Evolutionary conservation across 495 filamentous ascomycete species (phyloP).

Genomic region (Aspergillus campestris): DNA sequence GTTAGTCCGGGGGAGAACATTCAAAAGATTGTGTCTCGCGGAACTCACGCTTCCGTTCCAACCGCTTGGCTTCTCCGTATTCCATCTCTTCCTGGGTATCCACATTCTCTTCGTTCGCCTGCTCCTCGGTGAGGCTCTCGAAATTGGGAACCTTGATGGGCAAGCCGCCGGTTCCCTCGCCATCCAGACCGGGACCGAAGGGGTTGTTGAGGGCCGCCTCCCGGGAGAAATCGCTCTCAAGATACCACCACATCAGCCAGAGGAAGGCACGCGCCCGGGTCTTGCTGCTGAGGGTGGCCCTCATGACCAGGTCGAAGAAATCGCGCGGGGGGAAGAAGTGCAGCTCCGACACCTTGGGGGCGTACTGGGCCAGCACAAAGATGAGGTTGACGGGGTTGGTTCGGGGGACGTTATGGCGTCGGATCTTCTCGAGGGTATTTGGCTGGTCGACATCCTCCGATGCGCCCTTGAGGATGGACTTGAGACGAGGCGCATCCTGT

Average conservation of each 20-base stretch:
- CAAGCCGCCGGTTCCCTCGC: slow-evolving; percentile 49
- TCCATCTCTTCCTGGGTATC: slow-evolving; percentile 77
- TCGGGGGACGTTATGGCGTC: slow-evolving; percentile 55
- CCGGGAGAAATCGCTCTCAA: slow-evolving; percentile 88
- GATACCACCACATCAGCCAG: slow-evolving; percentile 98
- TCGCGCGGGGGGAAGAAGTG: slow-evolving; percentile 82
- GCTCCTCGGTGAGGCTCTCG: slow-evolving; percentile 63
- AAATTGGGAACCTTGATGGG: slow-evolving; percentile 79
- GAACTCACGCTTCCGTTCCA: slow-evolving; percentile 64
- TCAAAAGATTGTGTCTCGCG: not conserved
- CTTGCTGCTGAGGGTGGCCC: slow-evolving; percentile 68
- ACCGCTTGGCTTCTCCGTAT: slow-evolving; percentile 78
- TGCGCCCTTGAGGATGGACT: slow-evolving; percentile 95
- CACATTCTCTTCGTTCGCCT: slow-evolving; percentile 79
- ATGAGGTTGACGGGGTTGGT: slow-evolving; percentile 97
- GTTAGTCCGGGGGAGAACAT: slow-evolving; percentile 1
- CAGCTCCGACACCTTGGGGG: slow-evolving; percentile 81
- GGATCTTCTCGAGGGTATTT: slow-evolving; percentile 75
- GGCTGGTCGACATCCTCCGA: slow-evolving; percentile 91
- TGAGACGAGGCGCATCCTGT: slow-evolving; percentile 90
- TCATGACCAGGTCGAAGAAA: slow-evolving; percentile 96
- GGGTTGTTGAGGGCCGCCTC: slow-evolving; percentile 82
- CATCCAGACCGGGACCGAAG: slow-evolving; percentile 68
- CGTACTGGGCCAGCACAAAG: slow-evolving; percentile 87
- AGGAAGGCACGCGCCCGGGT: slow-evolving; percentile 85